Conservation (phyloP, 768 basidiomycete genomes). For the Russula sp. region DNA sequence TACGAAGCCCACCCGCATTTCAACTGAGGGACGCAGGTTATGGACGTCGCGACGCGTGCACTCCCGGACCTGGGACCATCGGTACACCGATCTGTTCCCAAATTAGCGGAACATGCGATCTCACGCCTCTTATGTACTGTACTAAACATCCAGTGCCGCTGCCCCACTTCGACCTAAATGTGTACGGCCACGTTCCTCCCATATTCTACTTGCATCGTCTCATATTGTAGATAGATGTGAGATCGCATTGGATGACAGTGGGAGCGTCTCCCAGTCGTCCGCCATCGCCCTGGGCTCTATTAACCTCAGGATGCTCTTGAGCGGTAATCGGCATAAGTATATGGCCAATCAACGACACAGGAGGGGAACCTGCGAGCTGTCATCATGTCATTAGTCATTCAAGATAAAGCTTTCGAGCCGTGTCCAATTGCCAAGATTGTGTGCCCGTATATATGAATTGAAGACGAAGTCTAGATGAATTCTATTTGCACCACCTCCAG, state of each 20-base stretch:
- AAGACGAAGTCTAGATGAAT: no score
- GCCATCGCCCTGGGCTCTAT: slow-evolving; percentile 32
- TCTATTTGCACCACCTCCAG: no score
- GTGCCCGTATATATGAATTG: no score
- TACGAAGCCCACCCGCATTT: slow-evolving; percentile 45
- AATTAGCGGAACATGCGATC: slow-evolving; percentile 38
- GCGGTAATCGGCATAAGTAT: slow-evolving; percentile 24
- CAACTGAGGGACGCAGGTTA: no score
- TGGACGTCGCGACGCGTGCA: slow-evolving; percentile 39
- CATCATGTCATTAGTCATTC: slow-evolving; percentile 25
- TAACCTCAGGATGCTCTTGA: slow-evolving; percentile 27
- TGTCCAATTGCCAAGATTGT: no score
- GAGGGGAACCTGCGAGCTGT: slow-evolving; percentile 24
- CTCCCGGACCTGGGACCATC: slow-evolving; percentile 30
- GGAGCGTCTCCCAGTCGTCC: slow-evolving; percentile 28
- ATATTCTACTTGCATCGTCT: background rate
- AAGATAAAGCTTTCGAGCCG: slow-evolving; percentile 11
- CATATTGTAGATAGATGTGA: slow-evolving; percentile 13
- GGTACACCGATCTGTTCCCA: no score
- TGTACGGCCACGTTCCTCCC: slow-evolving; percentile 24
- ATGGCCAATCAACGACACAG: slow-evolving; percentile 34
- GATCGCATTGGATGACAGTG: slow-evolving; percentile 35
- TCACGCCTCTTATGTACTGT: slow-evolving; percentile 35
- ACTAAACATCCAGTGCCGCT: slow-evolving; percentile 22
- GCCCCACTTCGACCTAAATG: slow-evolving; percentile 33